Conservation (phyloP, 371 early-diverging fungal genomes). For the Dinochytrium kinnereticum region DNA sequence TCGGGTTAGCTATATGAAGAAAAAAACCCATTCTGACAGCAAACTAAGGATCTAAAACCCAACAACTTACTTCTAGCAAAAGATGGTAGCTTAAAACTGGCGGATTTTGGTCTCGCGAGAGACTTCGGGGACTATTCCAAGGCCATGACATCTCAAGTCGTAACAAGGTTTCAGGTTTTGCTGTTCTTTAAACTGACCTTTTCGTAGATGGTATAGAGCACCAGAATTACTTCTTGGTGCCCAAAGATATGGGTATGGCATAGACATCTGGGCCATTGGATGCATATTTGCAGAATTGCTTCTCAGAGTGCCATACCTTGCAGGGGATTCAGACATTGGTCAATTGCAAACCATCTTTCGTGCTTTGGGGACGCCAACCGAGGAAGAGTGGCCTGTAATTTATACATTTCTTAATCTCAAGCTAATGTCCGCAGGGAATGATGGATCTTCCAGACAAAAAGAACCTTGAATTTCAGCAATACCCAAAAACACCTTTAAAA, state of each 20-base stretch:
- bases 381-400: slow-evolving; percentile 92
- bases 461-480: slow-evolving; percentile 61
- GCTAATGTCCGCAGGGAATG: slow-evolving; percentile 61
- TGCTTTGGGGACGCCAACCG: slow-evolving; percentile 97
- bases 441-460: slow-evolving; percentile 70
- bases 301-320: slow-evolving; percentile 93
- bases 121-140: slow-evolving; percentile 86
- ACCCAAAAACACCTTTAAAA: slow-evolving; percentile 77
- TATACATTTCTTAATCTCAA: slow-evolving; percentile 37
- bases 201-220: slow-evolving; percentile 97
- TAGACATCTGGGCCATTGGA: slow-evolving; percentile 99
- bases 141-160: slow-evolving; percentile 92
- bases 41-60: slow-evolving; percentile 99
- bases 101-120: slow-evolving; percentile 99
- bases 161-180: slow-evolving; percentile 77
- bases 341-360: slow-evolving; percentile 94
- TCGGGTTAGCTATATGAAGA: slow-evolving; percentile 71
- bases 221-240: slow-evolving; percentile 98
- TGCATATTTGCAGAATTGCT: slow-evolving; percentile 99
- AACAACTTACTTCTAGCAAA: slow-evolving; percentile 96
- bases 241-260: slow-evolving; percentile 83
- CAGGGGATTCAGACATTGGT: slow-evolving; percentile 93
- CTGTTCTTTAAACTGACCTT: not conserved
- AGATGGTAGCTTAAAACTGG: slow-evolving; percentile 95
- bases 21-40: too few species aligned